Base-by-base conservation (phyloP, 257 asterid genomes). In the Fraxinus quadrangulata region DNA sequence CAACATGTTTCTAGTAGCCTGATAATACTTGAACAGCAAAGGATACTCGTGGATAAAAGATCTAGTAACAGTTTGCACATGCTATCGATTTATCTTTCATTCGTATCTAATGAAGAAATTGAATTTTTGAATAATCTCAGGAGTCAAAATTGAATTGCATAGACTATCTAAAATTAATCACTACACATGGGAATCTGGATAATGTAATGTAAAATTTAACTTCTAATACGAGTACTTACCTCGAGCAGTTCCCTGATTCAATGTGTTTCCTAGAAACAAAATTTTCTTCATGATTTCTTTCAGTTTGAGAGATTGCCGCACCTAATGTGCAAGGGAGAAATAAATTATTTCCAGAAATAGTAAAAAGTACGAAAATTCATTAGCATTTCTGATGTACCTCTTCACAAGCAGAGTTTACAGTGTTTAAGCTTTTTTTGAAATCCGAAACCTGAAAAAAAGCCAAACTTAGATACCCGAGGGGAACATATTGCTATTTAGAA, bases 201-300 rank as follows among this genome's bases (percentile, higher is more conserved):
- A 78, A 63, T 63, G 36, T 63, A 13, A 26, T 11, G 69, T 63
- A 63, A 63, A 63, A 26, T 24, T 47, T 71, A 59, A 77, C 70
- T 74, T 73, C 34, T 10, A 47, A 56, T 54, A 39, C 74, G 66
- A 79, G 23, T 79, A 47, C 90, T 78, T 84, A 94, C 99, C 99
- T 86, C 99, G 91, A 75, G 99, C 99, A 83, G 99, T 96, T 87
- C 99, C 99, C 79, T 94, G 99, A 82, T 96, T 96, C 84, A 96
- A 85, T 67, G 95, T 89, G 87, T 96, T 96, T 80, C 99, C 99
- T 72, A 96, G 88, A 82, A 84, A 82, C 79, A 96, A 83, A 77
- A 96, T 96, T 84, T 82, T 91, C 91, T 90, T 91, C 97, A 96
- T 80, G 71, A 96, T 89, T 80, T 91, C 99, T 89, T 92, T 96